Percentiles rank a stretch among this genome's conserved stretches.
Evolutionary conservation across 768 basidiomycete species (phyloP).

Genomic region (Leucocoprinus sp.): DNA sequence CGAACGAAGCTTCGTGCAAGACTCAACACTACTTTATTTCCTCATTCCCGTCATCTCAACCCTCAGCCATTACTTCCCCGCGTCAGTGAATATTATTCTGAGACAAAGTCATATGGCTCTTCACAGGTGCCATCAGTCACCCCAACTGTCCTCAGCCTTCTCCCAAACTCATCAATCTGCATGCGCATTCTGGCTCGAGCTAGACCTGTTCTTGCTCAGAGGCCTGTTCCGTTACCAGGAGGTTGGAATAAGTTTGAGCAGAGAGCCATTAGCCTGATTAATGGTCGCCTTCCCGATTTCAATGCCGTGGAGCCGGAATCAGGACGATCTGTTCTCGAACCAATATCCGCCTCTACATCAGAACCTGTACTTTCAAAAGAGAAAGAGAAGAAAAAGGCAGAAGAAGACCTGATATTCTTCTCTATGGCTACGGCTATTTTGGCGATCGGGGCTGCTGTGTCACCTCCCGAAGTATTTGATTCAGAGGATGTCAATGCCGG

Average conservation of each 20-base stretch:
- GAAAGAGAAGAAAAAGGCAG: slow-evolving; percentile 1
- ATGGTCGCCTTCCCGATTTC: slow-evolving; percentile 39
- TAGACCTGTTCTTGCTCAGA: slow-evolving; percentile 17
- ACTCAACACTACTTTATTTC: neutral
- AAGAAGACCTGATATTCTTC: slow-evolving; percentile 38
- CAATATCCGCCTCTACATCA: neutral
- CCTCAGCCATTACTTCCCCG: slow-evolving; percentile 22
- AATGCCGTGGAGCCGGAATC: no score
- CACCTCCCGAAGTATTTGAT: slow-evolving; percentile 3
- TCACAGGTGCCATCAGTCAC: slow-evolving; percentile 21
- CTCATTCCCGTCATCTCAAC: slow-evolving; percentile 21
- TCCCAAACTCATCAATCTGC: slow-evolving; percentile 24
- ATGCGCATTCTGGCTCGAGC: slow-evolving; percentile 21
- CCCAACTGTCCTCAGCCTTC: slow-evolving; percentile 23
- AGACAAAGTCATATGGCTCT: neutral
- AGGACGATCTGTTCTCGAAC: no score
- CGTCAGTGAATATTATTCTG: slow-evolving; percentile 22
- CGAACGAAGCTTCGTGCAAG: slow-evolving; percentile 2
- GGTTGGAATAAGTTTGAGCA: slow-evolving; percentile 12
- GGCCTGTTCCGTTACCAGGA: slow-evolving; percentile 19
- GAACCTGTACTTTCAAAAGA: no score
- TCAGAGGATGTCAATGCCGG: slow-evolving; percentile 16
- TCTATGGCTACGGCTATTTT: slow-evolving; percentile 49
- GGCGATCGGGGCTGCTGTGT: slow-evolving; percentile 42
- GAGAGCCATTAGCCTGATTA: slow-evolving; percentile 2